Base-by-base conservation (phyloP, 305 asterid species). In the Plantago lanceolata region DNA sequence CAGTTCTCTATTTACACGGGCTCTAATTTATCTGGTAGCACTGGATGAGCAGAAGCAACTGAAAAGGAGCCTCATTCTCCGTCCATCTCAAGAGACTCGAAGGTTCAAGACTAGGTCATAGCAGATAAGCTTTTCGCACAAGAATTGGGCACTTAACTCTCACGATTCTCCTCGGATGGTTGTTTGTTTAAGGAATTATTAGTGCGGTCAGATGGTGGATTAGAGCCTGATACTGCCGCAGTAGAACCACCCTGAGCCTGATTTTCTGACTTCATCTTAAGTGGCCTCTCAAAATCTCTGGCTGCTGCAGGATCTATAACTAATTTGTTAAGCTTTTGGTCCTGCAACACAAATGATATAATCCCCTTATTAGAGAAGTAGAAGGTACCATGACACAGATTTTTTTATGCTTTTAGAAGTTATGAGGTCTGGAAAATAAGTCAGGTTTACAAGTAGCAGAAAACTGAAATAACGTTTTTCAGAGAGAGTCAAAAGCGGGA, bases 241-340 rank as follows among this genome's bases (percentile, higher is more conserved):
- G 52, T 81, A 21, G 84, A 52, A 49, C 70, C 63, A 64, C 67
- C 74, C 19, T 75, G 84, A 55, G 43, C 63, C 66, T 73, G 81
- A 73, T 76, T 81, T 57, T 85, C 96, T 21, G 84, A 59, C 76
- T 81, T 85, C 78, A 73, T 33, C 72, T 82, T 86, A 62, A 76
- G 58, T n/a, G 96, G 94, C 78, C 97, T 85, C 84, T 93, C 99
- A 15, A 82, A 87, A 64, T 87, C 96, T 71, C 84, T 79, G 62
- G 90, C 96, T 52, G 89, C 81, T 31, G 79, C 81, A 28, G 96
- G 85, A 75, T 93, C 96, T 40, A 89, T 84, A 15, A 75, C 85
- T 62, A 92, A 66, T 68, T 92, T 89, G 66, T 77, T 78, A 33
- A 89, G 85, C 71, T 93, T 89, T 74, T 93, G 91, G 19, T 84